Evolutionary conservation across 2,329 filamentous ascomycete genomes (phyloP).

Genomic region (Leptographium galeiforme): DNA sequence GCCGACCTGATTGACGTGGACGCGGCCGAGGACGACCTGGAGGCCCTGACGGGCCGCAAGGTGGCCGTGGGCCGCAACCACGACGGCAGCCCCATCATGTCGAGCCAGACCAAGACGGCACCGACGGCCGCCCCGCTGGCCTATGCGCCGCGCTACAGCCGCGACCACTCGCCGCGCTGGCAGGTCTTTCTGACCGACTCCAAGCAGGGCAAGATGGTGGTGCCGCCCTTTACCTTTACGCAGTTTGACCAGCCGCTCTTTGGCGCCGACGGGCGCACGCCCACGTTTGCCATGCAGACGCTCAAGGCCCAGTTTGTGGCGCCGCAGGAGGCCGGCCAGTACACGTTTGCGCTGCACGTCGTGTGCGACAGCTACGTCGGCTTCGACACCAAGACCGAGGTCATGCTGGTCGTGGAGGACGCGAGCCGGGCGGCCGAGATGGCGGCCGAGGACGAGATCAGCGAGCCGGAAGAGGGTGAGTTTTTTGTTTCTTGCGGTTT

Average conservation of each 20-base stretch:
- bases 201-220: conserved; percentile 90
- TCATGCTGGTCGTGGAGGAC: conserved; percentile 80
- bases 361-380: conserved; percentile 92
- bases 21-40: conserved; percentile 81
- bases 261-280: conserved; percentile 57
- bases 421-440: conserved; percentile 71
- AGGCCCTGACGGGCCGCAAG: conserved; percentile 68
- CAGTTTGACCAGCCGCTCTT: conserved; percentile 85
- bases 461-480: conserved; percentile 94
- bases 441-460: conserved; percentile 84
- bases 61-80: conserved; percentile 46
- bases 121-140: conserved; percentile 70
- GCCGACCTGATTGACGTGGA: conserved; percentile 82
- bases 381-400: conserved; percentile 84
- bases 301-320: conserved; percentile 95
- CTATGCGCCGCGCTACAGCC: conserved; percentile 79
- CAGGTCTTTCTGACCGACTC: conserved; percentile 88
- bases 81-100: conserved; percentile 39
- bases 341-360: conserved; percentile 88
- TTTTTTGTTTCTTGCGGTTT: neutral
- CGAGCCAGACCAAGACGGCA: conserved; percentile 40
- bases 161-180: conserved; percentile 84
- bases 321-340: conserved; percentile 80
- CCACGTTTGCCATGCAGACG: conserved; percentile 90
- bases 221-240: conserved; percentile 90